Conservation (phyloP, 2,329 filamentous ascomycete genomes). For the Paraconiothyrium brasiliense region DNA sequence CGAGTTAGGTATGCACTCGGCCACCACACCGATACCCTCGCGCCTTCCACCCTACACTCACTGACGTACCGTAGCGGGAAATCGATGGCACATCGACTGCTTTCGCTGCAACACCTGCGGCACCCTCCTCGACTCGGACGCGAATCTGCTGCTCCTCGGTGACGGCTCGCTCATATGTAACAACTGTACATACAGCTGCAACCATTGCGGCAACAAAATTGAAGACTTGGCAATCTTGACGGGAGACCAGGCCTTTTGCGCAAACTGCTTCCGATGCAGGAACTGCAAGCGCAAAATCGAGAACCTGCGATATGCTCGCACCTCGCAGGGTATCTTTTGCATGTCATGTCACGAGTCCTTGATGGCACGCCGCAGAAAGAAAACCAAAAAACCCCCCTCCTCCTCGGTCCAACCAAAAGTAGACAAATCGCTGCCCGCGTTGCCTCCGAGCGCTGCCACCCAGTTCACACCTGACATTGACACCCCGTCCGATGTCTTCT, state of each 20-base stretch:
- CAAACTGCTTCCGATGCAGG: conserved; percentile 94
- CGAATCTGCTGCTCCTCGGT: conserved; percentile 94
- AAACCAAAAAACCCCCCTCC: conserved; percentile 66
- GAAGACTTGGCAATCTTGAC: conserved; percentile 97
- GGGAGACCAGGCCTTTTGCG: conserved; percentile 97
- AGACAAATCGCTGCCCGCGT: conserved; percentile 91
- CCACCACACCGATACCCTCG: conserved; percentile 22
- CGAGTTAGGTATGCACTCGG: conserved; percentile 78
- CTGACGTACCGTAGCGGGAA: conserved; percentile 72
- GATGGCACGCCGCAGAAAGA: conserved; percentile 91
- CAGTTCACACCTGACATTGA: conserved; percentile 67
- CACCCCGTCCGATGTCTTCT: conserved; percentile 69
- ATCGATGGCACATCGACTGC: conserved; percentile 98
- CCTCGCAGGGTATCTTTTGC: conserved; percentile 98
- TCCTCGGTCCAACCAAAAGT: conserved; percentile 67
- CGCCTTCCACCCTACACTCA: conserved; percentile 14
- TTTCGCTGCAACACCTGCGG: conserved; percentile 97
- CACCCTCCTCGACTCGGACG: conserved; percentile 96
- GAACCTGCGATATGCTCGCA: conserved; percentile 95
- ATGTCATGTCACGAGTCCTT: conserved; percentile 98
- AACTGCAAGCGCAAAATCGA: conserved; percentile 99
- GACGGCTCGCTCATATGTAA: conserved; percentile 99
- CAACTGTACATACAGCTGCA: conserved; percentile 99
- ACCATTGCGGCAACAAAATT: conserved; percentile 95
- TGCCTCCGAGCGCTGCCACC: conserved; percentile 78